Base-by-base conservation (phyloP, 768 basidiomycete species). In the Omphalotus guepiniiformis region DNA sequence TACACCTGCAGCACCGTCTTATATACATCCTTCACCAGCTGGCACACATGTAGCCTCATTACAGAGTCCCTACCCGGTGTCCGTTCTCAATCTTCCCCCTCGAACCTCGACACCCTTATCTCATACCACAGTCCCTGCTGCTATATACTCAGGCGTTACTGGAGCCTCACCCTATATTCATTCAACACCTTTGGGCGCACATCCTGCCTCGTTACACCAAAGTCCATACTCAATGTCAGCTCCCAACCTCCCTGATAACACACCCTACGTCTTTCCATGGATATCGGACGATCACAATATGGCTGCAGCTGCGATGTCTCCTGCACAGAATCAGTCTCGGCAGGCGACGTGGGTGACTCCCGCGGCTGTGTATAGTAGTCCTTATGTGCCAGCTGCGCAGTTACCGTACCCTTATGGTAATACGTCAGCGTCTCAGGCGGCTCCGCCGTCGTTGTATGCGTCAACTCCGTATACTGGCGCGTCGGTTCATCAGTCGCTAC, bases 101-200 rank as follows among this genome's bases (percentile, higher is more conserved):
- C 44, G 34, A 19, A 18, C 23, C 15, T 46, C 28, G n/a, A 18
- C 16, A 36, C 34, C 15, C 34, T 36, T 16, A 11, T 37, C 18
- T 37, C 44, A 9, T 37, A 36, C n/a, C 34, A 46, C n/a, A 46
- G 44, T 19, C 44, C 44, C 13, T 35, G 38, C 23, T 36, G 44
- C 21, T n/a, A n/a, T n/a, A n/a, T n/a, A n/a, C n/a, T n/a, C n/a
- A n/a, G n/a, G n/a, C n/a, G n/a, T n/a, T n/a, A n/a, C n/a, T n/a
- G n/a, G n/a, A n/a, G n/a, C n/a, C n/a, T n/a, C n/a, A n/a, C n/a
- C n/a, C n/a, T n/a, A n/a, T n/a, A n/a, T n/a, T n/a, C n/a, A n/a
- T n/a, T n/a, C n/a, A n/a, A n/a, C n/a, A n/a, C n/a, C n/a, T n/a
- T n/a, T n/a, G n/a, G n/a, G n/a, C n/a, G n/a, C n/a, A n/a, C n/a